Percentiles rank a stretch among this genome's conserved stretches.
Evolutionary conservation across 2,329 filamentous ascomycete genomes (phyloP).

Genomic region (Nigrospora osmanthi): DNA sequence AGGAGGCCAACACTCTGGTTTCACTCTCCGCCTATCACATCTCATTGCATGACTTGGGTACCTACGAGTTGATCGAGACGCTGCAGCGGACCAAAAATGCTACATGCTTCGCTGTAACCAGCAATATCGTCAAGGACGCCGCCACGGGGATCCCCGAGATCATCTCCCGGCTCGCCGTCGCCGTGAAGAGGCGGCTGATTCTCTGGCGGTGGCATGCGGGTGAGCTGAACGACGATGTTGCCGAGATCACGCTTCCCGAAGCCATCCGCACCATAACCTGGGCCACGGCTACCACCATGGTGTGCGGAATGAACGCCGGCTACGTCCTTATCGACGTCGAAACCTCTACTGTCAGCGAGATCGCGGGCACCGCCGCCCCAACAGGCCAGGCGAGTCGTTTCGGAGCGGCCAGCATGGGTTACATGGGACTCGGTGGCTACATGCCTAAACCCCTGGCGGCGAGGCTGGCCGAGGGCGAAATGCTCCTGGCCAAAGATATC

Average conservation of each 20-base stretch:
- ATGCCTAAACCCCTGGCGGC: constrained; percentile 86
- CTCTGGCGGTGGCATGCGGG: constrained; percentile 75
- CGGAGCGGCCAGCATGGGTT: constrained; percentile 86
- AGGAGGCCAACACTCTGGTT: constrained; percentile 85
- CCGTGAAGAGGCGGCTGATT: constrained; percentile 82
- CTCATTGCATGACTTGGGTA: constrained; percentile 82
- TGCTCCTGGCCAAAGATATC: constrained; percentile 94
- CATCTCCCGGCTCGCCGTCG: constrained; percentile 83
- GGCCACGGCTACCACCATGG: constrained; percentile 78
- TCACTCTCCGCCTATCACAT: constrained; percentile 87
- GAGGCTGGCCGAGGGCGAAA: constrained; percentile 71
- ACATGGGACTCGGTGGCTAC: constrained; percentile 89
- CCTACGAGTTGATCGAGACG: constrained; percentile 72
- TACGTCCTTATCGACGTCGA: constrained; percentile 85
- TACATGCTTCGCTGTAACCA: constrained; percentile 84
- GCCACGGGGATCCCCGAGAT: constrained; percentile 86
- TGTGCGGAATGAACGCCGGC: constrained; percentile 85
- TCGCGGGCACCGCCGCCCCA: constrained; percentile 63
- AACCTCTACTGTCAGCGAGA: constrained; percentile 65
- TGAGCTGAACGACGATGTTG: constrained; percentile 5
- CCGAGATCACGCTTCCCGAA: constrained; percentile 50
- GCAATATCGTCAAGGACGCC: constrained; percentile 87
- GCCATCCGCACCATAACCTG: constrained; percentile 85
- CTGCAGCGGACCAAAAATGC: constrained; percentile 81
- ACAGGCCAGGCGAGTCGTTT: constrained; percentile 64